Conservation (phyloP, 2,329 filamentous ascomycete species). For the Amylocarpus encephaloides region DNA sequence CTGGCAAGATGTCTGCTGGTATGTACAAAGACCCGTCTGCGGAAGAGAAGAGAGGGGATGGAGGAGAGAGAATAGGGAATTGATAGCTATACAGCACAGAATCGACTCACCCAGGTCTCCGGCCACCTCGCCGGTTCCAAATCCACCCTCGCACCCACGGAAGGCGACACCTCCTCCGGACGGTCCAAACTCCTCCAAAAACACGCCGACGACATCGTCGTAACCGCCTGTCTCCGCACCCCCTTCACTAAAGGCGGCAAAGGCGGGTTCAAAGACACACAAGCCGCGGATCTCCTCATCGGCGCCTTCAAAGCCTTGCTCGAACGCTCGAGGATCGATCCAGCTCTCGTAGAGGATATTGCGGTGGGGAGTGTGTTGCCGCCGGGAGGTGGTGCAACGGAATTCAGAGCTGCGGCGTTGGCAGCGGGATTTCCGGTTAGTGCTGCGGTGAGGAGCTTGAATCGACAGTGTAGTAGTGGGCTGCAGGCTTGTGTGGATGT, state of each 20-base stretch:
- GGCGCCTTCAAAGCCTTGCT: slow-evolving; percentile 78
- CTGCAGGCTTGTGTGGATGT: slow-evolving; percentile 91
- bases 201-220: slow-evolving; percentile 71
- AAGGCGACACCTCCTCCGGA: slow-evolving; percentile 16
- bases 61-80: slow-evolving; percentile 5
- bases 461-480: slow-evolving; percentile 90
- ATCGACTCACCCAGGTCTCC: slow-evolving; percentile 46
- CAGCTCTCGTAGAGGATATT: slow-evolving; percentile 82
- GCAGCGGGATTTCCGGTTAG: slow-evolving; percentile 85
- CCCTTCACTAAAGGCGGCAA: slow-evolving; percentile 89
- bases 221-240: slow-evolving; percentile 87
- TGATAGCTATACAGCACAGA: slow-evolving; percentile 27
- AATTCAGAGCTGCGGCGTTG: slow-evolving; percentile 88
- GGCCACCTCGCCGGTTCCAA: slow-evolving; percentile 49
- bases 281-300: slow-evolving; percentile 75
- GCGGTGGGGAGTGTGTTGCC: slow-evolving; percentile 86
- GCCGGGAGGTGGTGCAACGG: slow-evolving; percentile 89
- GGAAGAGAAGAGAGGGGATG: not conserved
- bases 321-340: slow-evolving; percentile 82
- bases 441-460: slow-evolving; percentile 79
- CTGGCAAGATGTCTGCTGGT: slow-evolving; percentile 25
- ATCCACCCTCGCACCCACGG: slow-evolving; percentile 20
- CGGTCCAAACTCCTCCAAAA: slow-evolving; percentile 49
- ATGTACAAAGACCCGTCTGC: slow-evolving; percentile 3
- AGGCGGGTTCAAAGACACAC: slow-evolving; percentile 93